phyloP scores from a whole-genome alignment of 768 basidiomycete species.

The Mycena amicta region DNA sequence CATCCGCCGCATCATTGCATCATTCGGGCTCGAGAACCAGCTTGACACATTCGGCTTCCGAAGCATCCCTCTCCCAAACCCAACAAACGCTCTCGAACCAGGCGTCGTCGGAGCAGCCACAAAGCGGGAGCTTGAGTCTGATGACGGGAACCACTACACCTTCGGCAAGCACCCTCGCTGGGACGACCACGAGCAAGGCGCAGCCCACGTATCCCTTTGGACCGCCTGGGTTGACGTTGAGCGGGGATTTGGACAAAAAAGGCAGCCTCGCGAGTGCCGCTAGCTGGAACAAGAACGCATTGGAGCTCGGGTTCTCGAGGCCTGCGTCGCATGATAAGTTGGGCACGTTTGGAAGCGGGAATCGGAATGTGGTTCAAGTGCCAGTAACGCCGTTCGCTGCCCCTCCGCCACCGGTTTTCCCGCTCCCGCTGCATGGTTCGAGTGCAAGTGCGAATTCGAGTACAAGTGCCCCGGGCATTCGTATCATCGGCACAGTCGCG shows the following conservation, averaged over 20 bases:
- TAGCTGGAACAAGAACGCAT: constrained; percentile 15
- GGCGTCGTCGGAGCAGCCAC: background rate
- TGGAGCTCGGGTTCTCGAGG: constrained; percentile 19
- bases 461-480: constrained; percentile 17
- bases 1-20: constrained; percentile 5
- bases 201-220: constrained; percentile 13
- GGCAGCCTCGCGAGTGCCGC: background rate
- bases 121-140: background rate
- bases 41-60: background rate
- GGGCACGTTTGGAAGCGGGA: constrained; percentile 17
- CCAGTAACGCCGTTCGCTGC: background rate
- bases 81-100: background rate
- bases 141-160: constrained; percentile 2
- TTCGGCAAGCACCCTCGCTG: constrained; percentile 15
- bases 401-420: background rate
- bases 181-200: constrained; percentile 8
- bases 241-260: background rate
- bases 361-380: background rate
- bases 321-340: constrained; percentile 14
- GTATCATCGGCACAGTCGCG: constrained; percentile 2
- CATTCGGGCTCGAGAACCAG: background rate
- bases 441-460: background rate
- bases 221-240: constrained; percentile 13
- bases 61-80: constrained; percentile 1
- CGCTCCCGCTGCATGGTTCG: background rate